phyloP scores from a whole-genome alignment of 2,329 filamentous ascomycete genomes.

The Aspergillus arachidicola region DNA sequence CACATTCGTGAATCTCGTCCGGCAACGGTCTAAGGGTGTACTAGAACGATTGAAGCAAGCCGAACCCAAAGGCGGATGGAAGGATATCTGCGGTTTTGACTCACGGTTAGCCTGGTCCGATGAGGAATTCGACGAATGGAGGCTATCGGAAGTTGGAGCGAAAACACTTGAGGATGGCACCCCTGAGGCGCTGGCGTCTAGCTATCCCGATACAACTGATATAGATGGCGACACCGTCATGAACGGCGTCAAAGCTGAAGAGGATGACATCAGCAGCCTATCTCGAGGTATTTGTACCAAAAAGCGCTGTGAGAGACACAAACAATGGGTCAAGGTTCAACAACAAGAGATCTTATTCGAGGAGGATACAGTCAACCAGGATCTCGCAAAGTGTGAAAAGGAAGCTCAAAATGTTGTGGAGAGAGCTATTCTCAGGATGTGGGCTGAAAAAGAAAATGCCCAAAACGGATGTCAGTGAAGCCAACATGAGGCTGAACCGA shows the following conservation, averaged over 20 bases:
- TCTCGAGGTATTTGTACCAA: constrained; percentile 49
- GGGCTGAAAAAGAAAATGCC: constrained; percentile 37
- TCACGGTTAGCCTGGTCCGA: constrained; percentile 50
- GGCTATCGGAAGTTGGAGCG: constrained; percentile 40
- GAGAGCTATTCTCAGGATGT: constrained; percentile 46
- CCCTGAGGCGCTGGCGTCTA: constrained; percentile 33
- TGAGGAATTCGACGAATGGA: constrained; percentile 52
- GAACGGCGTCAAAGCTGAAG: constrained; percentile 31
- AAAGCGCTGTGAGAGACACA: constrained; percentile 52
- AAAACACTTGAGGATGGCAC: constrained; percentile 43
- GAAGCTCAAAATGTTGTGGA: constrained; percentile 47
- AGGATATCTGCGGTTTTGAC: constrained; percentile 54
- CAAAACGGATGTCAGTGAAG: constrained; percentile 20
- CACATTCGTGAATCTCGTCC: constrained; percentile 45
- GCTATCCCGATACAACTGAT: constrained; percentile 28
- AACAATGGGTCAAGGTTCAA: constrained; percentile 51
- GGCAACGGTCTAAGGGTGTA: constrained; percentile 44
- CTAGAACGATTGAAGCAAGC: constrained; percentile 48
- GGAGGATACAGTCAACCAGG: constrained; percentile 41
- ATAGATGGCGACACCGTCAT: constrained; percentile 40
- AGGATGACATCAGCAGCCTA: constrained; percentile 35
- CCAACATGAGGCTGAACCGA: background rate
- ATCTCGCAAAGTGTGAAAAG: constrained; percentile 42
- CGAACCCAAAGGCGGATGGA: constrained; percentile 49
- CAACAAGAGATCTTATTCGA: constrained; percentile 50